Conservation (phyloP, 2,329 filamentous ascomycete genomes). For the Penicillium palitans region DNA sequence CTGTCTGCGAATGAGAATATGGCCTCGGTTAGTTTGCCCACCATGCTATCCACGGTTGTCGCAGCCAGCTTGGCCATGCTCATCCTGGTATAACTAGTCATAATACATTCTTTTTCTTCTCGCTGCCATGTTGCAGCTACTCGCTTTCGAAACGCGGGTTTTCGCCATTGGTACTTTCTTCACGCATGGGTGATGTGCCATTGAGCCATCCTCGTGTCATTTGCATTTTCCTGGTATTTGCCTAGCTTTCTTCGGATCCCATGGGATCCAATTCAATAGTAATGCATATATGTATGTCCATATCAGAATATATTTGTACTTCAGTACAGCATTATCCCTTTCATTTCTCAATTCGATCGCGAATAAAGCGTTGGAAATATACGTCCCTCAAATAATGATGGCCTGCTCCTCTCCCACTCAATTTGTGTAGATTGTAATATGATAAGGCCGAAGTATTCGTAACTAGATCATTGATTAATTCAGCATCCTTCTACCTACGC, state of each 20-base stretch:
- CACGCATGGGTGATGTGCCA: background rate
- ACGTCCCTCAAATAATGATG: background rate
- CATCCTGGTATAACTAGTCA: constrained; percentile 9
- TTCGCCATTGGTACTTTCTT: background rate
- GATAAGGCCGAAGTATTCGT: no score
- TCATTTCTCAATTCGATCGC: background rate
- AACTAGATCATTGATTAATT: background rate
- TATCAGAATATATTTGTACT: background rate
- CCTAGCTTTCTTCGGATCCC: background rate
- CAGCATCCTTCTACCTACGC: background rate
- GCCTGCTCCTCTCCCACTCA: background rate
- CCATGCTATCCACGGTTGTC: constrained; percentile 14
- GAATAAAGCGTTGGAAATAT: background rate
- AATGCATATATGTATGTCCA: background rate
- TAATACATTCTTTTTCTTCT: background rate
- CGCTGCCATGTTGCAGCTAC: background rate
- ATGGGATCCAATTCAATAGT: background rate
- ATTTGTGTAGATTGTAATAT: background rate
- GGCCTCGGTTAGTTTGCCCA: constrained; percentile 13
- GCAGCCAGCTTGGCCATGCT: constrained; percentile 16
- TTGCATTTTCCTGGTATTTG: background rate
- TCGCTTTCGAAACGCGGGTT: background rate
- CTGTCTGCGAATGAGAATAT: constrained; percentile 12
- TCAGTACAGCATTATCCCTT: background rate
- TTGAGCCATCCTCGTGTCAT: background rate